Base-by-base conservation (phyloP, 1,284 basidiomycete genomes). In the Rhodotorula sp. region DNA sequence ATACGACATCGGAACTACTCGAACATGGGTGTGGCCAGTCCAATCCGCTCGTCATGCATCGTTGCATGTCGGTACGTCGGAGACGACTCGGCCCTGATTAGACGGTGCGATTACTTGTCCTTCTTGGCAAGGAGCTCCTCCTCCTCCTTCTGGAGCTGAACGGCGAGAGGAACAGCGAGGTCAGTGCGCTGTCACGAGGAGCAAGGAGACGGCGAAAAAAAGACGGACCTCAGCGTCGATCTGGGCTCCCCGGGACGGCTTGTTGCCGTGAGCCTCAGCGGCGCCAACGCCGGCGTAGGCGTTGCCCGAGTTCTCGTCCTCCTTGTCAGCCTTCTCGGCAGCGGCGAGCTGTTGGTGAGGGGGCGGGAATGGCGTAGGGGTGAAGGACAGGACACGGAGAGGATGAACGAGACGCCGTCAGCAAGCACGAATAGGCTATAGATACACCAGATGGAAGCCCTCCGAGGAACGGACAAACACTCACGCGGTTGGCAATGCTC, bases 161-260 rank as follows among this genome's bases (percentile, higher is more conserved):
- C 4, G 39, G 15, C 12, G 3, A 4, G 20, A 16, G 8, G n/a
- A 3, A 26, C 0, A 15, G 29, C 29, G 16, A 29, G 0, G 52
- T 65, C 64, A 65, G 58, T 1, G 6, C n/a, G 2, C 47, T 14
- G 16, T 20, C 1, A 5, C 0, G 8, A 12, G 5, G 1, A 16
- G 6, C 64, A 7, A 39, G 3, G 26, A 15, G 18, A 18, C 8
- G 12, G n/a, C 14, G 31, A 26, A 5, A 20, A 8, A 1, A 43
- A 23, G 15, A 43, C 67, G 57, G 5, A 68, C 70, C 61, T 72
- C 60, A 21, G 85, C 85, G 78, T 89, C 88, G 58, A 88, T 85
- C 81, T 86, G 82, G 7, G 87, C 88, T 2, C 88, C 88, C 54
- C 84, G 82, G 0, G 85, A 86, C 0, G 88, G 88, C 76, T 88